These are phyloP conservation scores for Chlorella ohadii DNA, from an alignment of 139 green algal species.

Conservation along the genomic window DNA sequence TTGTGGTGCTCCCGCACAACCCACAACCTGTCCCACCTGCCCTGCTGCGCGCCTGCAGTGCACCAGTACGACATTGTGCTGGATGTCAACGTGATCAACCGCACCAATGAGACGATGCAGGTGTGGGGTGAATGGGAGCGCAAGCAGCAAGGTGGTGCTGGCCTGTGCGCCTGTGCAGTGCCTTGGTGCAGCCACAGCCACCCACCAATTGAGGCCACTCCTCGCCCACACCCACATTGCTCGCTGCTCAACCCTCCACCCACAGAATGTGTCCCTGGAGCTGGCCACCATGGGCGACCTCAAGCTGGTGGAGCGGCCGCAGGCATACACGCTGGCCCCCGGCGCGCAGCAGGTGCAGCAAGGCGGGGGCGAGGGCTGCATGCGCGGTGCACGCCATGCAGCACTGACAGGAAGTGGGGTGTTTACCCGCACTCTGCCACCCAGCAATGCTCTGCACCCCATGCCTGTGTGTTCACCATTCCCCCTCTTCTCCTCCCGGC, in stretches of 20 bases:
- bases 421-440: too few species aligned
- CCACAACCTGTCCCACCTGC: background rate
- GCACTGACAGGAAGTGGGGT: too few species aligned
- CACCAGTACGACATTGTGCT: conserved; percentile 99
- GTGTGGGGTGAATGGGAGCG: background rate
- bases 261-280: conserved; percentile 88
- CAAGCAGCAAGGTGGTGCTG: too few species aligned
- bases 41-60: conserved; percentile 43
- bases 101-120: conserved; percentile 67
- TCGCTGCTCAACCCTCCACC: too few species aligned
- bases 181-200: too few species aligned
- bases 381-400: too few species aligned
- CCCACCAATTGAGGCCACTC: too few species aligned
- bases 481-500: background rate
- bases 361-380: conserved; percentile 4
- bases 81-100: conserved; percentile 95
- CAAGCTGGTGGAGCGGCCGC: conserved; percentile 97
- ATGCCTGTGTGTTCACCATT: too few species aligned
- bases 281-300: conserved; percentile 99
- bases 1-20: background rate
- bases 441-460: too few species aligned
- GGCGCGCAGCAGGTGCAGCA: conserved; percentile 58
- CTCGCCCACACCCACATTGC: too few species aligned
- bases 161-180: too few species aligned
- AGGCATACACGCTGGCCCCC: conserved; percentile 91